A percentile compares a stretch with the other conserved stretches of the same genome.
Conservation (phyloP, 257 asterid genomes). For the Salvia splendens region DNA sequence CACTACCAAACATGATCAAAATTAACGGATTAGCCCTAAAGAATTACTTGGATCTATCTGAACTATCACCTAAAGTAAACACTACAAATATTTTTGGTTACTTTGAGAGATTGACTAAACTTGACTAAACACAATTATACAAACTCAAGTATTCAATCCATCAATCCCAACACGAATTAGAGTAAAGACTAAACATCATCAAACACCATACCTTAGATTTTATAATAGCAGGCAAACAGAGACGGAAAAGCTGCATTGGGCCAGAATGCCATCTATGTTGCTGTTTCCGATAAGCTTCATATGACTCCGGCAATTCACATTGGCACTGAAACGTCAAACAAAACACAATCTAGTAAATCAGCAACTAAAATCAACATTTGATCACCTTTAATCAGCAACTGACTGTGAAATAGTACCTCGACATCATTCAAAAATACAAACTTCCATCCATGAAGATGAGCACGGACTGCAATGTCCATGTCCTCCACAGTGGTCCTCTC, state of each 20-base stretch:
- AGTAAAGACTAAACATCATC: not conserved
- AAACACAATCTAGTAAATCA: not conserved
- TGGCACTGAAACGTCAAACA: slow-evolving; percentile 58
- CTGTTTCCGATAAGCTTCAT: slow-evolving; percentile 90
- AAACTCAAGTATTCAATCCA: too few relatives aligned
- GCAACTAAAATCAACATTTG: slow-evolving; percentile 11
- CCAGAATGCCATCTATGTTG: slow-evolving; percentile 99
- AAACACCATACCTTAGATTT: slow-evolving; percentile 55
- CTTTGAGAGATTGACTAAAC: too few relatives aligned
- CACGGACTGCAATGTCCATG: slow-evolving; percentile 98
- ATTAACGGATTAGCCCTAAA: too few relatives aligned
- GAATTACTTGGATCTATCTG: too few relatives aligned
- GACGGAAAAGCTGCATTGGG: slow-evolving; percentile 96
- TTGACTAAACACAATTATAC: too few relatives aligned
- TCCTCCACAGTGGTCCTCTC: slow-evolving; percentile 97
- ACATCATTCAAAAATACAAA: slow-evolving; percentile 88
- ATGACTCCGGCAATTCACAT: slow-evolving; percentile 93
- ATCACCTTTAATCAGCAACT: not conserved
- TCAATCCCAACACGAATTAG: too few relatives aligned
- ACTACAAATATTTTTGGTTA: too few relatives aligned
- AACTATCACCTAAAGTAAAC: too few relatives aligned
- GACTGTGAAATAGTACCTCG: slow-evolving; percentile 51
- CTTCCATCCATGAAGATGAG: slow-evolving; percentile 97
- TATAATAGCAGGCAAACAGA: slow-evolving; percentile 80
- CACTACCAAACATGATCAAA: too few relatives aligned